Percentiles rank a stretch among this genome's conserved stretches.
Conservation (phyloP, 2,329 filamentous ascomycete species). For the Clarireedia sp. region DNA sequence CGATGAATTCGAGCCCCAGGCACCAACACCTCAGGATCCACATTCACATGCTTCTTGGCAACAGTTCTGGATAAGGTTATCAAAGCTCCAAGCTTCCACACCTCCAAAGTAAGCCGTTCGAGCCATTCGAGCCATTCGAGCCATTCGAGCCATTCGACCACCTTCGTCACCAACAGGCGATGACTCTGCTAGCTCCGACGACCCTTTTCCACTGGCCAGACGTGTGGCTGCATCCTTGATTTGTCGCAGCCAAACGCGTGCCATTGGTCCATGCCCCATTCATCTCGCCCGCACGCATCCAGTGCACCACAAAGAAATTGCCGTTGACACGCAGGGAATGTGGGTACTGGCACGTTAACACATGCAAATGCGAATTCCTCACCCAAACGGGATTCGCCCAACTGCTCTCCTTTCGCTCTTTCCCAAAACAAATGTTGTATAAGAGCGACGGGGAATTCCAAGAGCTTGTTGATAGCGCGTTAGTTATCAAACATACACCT, state of each 20-base stretch:
- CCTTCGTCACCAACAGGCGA: not conserved
- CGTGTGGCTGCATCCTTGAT: no score
- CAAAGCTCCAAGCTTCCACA: not conserved
- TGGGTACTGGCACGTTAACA: not conserved
- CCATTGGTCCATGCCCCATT: no score
- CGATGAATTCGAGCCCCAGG: no score
- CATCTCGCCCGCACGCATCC: no score
- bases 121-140: not conserved
- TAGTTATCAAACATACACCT: no score
- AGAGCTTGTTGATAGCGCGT: no score
- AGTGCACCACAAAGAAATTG: no score
- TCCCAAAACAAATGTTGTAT: no score
- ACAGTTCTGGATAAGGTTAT: not conserved
- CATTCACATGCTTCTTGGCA: constrained; percentile 7
- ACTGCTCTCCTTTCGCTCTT: not conserved
- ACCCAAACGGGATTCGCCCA: no score
- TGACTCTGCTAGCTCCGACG: no score
- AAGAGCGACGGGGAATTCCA: no score
- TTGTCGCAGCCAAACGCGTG: no score
- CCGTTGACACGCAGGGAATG: not conserved
- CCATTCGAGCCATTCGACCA: not conserved
- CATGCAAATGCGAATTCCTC: not conserved
- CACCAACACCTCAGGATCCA: not conserved
- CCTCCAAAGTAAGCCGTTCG: not conserved
- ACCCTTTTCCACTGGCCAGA: not conserved